Percentiles rank a stretch among this genome's conserved stretches.
Conservation (phyloP, 2,329 filamentous ascomycete species). For the Cadophora luteo-olivacea region DNA sequence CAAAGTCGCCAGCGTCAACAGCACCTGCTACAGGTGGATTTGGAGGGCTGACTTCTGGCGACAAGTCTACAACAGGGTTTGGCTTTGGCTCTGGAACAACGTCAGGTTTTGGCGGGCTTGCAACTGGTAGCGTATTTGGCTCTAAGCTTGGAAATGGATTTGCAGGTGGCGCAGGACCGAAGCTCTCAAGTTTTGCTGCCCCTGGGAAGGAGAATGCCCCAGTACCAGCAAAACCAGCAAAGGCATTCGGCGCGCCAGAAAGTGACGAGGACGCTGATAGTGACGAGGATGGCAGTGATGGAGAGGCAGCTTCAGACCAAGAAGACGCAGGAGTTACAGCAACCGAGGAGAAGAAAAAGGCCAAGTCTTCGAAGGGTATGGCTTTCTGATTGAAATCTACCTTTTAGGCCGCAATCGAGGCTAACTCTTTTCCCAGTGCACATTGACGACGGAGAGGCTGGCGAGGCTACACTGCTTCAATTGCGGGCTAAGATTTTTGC, state of each 20-base stretch:
- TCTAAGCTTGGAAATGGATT: slow-evolving; percentile 51
- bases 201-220: slow-evolving; percentile 56
- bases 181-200: slow-evolving; percentile 74
- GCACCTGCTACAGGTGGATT: slow-evolving; percentile 50
- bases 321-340: slow-evolving; percentile 57
- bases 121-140: slow-evolving; percentile 49
- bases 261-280: slow-evolving; percentile 64
- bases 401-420: background rate
- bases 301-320: slow-evolving; percentile 50
- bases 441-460: slow-evolving; percentile 86
- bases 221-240: slow-evolving; percentile 64
- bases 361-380: slow-evolving; percentile 73
- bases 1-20: slow-evolving; percentile 41
- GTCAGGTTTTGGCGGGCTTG: slow-evolving; percentile 45
- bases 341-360: slow-evolving; percentile 68
- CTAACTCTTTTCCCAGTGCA: slow-evolving; percentile 54
- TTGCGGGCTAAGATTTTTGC: slow-evolving; percentile 86
- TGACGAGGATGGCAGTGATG: slow-evolving; percentile 50
- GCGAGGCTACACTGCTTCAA: slow-evolving; percentile 76
- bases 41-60: slow-evolving; percentile 46
- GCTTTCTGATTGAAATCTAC: slow-evolving; percentile 40
- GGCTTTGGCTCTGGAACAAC: slow-evolving; percentile 44
- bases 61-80: slow-evolving; percentile 43
- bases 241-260: slow-evolving; percentile 79
- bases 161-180: slow-evolving; percentile 47